A percentile compares a stretch with the other conserved stretches of the same genome.
Evolutionary conservation across 495 filamentous ascomycete genomes (phyloP).

Genomic region (Penicillium samsonianum): DNA sequence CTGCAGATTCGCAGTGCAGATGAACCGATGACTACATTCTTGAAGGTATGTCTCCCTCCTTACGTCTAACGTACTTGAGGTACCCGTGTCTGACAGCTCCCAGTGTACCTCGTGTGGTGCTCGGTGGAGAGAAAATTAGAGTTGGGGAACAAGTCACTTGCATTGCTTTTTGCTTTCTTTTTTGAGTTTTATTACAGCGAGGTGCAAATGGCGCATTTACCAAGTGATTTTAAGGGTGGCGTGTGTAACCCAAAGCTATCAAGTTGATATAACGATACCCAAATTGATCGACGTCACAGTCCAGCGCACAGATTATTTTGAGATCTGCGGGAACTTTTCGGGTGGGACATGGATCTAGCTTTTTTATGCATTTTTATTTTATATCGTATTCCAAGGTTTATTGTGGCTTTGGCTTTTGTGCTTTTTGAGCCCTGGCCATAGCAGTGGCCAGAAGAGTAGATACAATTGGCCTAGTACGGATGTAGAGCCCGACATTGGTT

Average conservation of each 20-base stretch:
- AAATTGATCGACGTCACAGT: slow-evolving; percentile 28
- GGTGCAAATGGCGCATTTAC: slow-evolving; percentile 19
- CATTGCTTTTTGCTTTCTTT: slow-evolving; percentile 3
- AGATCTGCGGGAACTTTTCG: slow-evolving; percentile 3
- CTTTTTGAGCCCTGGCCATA: too few species aligned
- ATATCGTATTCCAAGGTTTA: not conserved
- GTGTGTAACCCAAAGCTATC: slow-evolving; percentile 1
- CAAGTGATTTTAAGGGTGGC: not conserved
- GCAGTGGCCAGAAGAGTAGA: not conserved
- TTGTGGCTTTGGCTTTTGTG: not conserved
- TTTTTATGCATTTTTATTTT: slow-evolving; percentile 1
- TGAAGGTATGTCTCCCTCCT: slow-evolving; percentile 61
- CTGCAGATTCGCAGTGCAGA: slow-evolving; percentile 97
- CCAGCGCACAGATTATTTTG: slow-evolving; percentile 14
- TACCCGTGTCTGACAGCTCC: slow-evolving; percentile 32
- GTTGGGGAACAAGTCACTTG: slow-evolving; percentile 9
- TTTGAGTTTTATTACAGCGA: slow-evolving; percentile 1
- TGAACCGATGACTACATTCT: slow-evolving; percentile 97
- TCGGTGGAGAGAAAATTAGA: slow-evolving; percentile 50
- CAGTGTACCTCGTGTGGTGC: slow-evolving; percentile 48
- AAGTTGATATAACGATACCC: slow-evolving; percentile 22
- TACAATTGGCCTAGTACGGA: not conserved
- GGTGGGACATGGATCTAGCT: not conserved
- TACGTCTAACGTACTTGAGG: slow-evolving; percentile 26
- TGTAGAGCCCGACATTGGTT: slow-evolving; percentile 3